Evolutionary conservation across 768 basidiomycete species (phyloP), one percentile per base, ranked within the genome.

Genomic region (Collybia nuda): DNA sequence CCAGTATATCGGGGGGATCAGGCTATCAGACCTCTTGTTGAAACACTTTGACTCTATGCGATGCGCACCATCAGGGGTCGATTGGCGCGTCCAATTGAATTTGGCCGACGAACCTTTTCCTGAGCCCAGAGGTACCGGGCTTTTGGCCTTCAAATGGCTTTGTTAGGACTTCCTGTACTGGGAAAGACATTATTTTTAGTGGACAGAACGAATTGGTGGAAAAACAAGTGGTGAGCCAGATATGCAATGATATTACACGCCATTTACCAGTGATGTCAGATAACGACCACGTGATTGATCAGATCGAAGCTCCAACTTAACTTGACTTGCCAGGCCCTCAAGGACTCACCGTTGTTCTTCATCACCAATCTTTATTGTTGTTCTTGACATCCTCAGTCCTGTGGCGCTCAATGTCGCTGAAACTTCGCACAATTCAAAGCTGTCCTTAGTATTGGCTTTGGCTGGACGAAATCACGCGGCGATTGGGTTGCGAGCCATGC

Each of bases 51-150:
- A 98, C 97, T 63, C 93, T 95, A 65, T 35, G 18, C 6, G 35
- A 54, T 51, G 46, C 46, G 62, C 54, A 67, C 56, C 29, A 51
- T 59, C 48, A 59, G 56, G 56, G 52, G 57, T 44, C 36, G 11
- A 42, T 55, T 26, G 29, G 53, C 47, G 51, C 37, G 54, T 48
- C 39, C 44, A 35, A 43, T 38, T 28, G 50, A 44, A 12, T 44
- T 40, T 56, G 46, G 50, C 45, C 40, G 36, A 49, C 38, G 44
- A 75, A 92, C 93, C 94, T 84, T 79, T 98, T 98, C 62, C 97
- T 82, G 41, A 98, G 84, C 57, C 97, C 97, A 56, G 97, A 98
- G 9, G 97, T 98, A 53, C 97, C 97, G 19, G 97, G 97, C 70
- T 96, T 98, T 74, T 95, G 93, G 58, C 91, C 94, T 3, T 93